These are phyloP conservation scores for Cordyceps fumosorosea DNA, from an alignment of 2,329 filamentous ascomycete species.

Conservation along the genomic window DNA sequence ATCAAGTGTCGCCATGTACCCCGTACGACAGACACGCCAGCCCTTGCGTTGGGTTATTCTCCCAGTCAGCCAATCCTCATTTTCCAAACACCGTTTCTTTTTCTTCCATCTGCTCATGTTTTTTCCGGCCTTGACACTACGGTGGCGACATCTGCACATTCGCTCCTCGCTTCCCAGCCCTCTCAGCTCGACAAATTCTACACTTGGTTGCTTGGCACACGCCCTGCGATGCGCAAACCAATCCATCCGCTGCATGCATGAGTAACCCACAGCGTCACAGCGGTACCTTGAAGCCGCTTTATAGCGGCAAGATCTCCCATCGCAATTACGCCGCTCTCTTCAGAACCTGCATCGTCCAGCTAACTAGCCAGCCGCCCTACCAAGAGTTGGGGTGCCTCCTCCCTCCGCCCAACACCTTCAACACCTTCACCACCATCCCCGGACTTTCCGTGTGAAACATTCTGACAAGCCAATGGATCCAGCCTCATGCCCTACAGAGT, in stretches of 20 bases:
- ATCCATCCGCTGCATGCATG: neutral
- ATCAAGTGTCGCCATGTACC: neutral
- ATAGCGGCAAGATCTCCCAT: neutral
- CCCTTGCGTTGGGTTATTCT: neutral
- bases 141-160: neutral
- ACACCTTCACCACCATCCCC: neutral
- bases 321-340: neutral
- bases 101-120: neutral
- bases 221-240: neutral
- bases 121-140: no score
- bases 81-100: neutral
- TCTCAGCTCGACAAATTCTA: neutral
- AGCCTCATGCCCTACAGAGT: neutral
- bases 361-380: neutral
- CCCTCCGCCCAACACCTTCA: neutral
- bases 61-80: neutral
- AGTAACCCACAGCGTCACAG: neutral
- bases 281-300: neutral
- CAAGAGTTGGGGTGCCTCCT: neutral
- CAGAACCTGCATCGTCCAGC: neutral
- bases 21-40: neutral
- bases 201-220: neutral
- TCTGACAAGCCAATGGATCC: neutral
- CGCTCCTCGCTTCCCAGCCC: neutral
- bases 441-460: neutral